A percentile compares a stretch with the other conserved stretches of the same genome.
Evolutionary conservation across 129 eudicot genomes (phyloP).

Genomic region (Chrysanthemum lavandulifolium): DNA sequence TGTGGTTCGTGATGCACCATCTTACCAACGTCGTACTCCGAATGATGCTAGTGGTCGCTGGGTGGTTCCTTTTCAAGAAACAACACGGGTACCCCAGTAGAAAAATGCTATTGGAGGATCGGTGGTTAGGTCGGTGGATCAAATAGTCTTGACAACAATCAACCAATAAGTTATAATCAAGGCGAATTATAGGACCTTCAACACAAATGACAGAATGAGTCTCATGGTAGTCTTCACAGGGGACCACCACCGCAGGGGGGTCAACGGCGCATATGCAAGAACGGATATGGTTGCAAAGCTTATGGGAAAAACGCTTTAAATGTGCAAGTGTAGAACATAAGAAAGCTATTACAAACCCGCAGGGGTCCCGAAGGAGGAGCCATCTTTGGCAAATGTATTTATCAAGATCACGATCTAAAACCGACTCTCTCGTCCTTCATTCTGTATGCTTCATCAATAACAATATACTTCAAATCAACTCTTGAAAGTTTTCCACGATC

Average conservation of each 20-base stretch:
- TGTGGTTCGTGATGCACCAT: slow-evolving; percentile 29
- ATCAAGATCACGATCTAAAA: slow-evolving; percentile 97
- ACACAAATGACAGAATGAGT: slow-evolving; percentile 47
- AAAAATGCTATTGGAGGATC: slow-evolving; percentile 38
- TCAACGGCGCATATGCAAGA: too few species aligned
- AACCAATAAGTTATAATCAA: slow-evolving; percentile 36
- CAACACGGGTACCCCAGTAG: slow-evolving; percentile 38
- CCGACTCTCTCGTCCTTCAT: slow-evolving; percentile 99
- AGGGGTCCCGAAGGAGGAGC: slow-evolving; percentile 94
- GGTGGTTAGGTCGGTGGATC: slow-evolving; percentile 23
- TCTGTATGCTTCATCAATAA: slow-evolving; percentile 97
- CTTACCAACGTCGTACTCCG: slow-evolving; percentile 14
- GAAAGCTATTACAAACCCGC: slow-evolving; percentile 51
- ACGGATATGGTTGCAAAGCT: too few species aligned
- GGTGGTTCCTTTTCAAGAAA: slow-evolving; percentile 40
- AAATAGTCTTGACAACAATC: slow-evolving; percentile 33
- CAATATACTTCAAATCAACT: slow-evolving; percentile 91
- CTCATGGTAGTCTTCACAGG: slow-evolving; percentile 30
- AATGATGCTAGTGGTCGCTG: slow-evolving; percentile 34
- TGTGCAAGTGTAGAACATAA: too few species aligned
- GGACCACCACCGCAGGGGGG: slow-evolving; percentile 31
- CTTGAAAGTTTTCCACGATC: slow-evolving; percentile 87
- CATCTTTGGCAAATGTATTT: slow-evolving; percentile 97
- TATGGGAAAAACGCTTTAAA: too few species aligned
- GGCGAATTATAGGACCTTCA: slow-evolving; percentile 35